Base-by-base conservation (phyloP, 352 stramenopile genomes). In the Pythium phragmiticola region DNA sequence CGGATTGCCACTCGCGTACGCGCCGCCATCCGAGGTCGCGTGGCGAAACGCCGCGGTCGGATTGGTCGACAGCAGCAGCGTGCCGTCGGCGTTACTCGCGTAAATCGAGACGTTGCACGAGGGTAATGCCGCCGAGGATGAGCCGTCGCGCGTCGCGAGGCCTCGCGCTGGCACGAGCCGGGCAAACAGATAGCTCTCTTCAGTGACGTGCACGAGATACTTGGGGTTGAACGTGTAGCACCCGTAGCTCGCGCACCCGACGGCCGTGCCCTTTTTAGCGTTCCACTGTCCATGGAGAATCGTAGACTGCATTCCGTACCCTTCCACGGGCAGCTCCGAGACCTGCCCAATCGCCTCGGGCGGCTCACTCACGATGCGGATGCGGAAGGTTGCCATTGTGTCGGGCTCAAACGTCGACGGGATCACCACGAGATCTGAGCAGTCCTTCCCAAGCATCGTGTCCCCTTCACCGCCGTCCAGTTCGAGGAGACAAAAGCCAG, bases 221-320 rank as follows among this genome's bases (percentile, higher is more conserved):
- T 82, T 86, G 23, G 86, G 84, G 63, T 94, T 93, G 65, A 90
- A 89, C 7, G 78, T 90, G 62, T 93, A 94, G 63, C 83, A 87
- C 16, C 84, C 84, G 60, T 88, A 92, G 63, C 87, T 91, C 7
- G 75, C 87, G 57, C 86, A 93, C 2, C 86, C 84, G 2, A 72
- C 81, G 2, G 84, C 83, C 7, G 80, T 89, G n/a, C 84, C 82
- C 28, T 60, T 75, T 39, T 75, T 60, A 0, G 74, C 50, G 23
- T 89, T 76, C 84, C 84, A 92, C 16, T 68, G 73, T 45, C 78
- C 79, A 36, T 33, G 21, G 7, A 90, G 43, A 19, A 57, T 61
- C 23, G 61, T 79, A 13, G 74, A 54, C 28, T 83, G 50, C 78
- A 91, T 80, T 7, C 78, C 80, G 45, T 74, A 64, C 0, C 82